Conservation (phyloP, 805 yeast genomes). For the Wickerhamiella cacticola region DNA sequence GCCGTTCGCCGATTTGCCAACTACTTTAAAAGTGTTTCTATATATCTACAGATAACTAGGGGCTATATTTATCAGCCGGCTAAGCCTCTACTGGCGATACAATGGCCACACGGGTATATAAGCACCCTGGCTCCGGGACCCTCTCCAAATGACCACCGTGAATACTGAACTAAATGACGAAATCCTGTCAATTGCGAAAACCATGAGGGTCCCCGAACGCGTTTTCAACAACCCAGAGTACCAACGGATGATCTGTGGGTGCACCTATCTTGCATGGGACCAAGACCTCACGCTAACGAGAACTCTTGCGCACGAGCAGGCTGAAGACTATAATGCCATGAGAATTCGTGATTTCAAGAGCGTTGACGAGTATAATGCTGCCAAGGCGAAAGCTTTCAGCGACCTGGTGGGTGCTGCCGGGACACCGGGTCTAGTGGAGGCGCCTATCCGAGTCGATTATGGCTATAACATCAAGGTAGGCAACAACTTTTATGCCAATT, state of each 20-base stretch:
- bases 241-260: slow-evolving; percentile 9
- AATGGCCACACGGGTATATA: too few species aligned
- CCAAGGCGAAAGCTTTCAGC: slow-evolving; percentile 31
- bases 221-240: neutral
- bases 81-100: too few species aligned
- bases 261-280: slow-evolving; percentile 5
- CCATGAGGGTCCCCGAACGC: neutral
- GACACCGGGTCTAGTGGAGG: slow-evolving; percentile 36
- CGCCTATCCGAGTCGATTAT: slow-evolving; percentile 52
- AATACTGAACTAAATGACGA: neutral
- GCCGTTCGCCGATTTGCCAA: too few species aligned
- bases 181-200: neutral
- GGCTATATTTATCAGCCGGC: too few species aligned
- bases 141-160: neutral
- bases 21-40: neutral
- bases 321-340: slow-evolving; percentile 24
- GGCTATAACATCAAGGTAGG: slow-evolving; percentile 53
- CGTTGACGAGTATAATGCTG: slow-evolving; percentile 26
- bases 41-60: neutral
- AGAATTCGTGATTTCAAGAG: slow-evolving; percentile 22
- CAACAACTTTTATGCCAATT: slow-evolving; percentile 47
- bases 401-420: slow-evolving; percentile 41
- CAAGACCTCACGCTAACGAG: slow-evolving; percentile 21
- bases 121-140: too few species aligned
- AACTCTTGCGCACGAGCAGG: slow-evolving; percentile 24